Evolutionary conservation across 1,284 basidiomycete genomes (phyloP).

Genomic region (Pascua sp.): DNA sequence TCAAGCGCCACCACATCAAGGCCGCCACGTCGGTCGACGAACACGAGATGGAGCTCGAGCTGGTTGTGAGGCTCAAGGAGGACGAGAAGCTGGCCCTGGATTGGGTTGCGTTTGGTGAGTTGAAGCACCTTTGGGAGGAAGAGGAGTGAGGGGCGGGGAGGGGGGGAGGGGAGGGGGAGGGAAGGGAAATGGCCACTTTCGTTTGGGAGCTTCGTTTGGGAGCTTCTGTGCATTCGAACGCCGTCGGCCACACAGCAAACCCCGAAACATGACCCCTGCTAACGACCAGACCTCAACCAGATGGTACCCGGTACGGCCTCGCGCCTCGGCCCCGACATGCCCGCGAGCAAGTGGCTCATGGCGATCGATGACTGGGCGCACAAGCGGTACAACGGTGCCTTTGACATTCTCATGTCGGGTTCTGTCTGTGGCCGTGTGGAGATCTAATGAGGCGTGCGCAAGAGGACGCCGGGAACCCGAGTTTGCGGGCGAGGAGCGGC

Average conservation of each 20-base stretch:
- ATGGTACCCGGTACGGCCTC: slow-evolving; percentile 45
- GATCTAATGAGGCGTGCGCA: slow-evolving; percentile 15
- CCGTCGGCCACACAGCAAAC: too few relatives aligned
- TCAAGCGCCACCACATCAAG: slow-evolving; percentile 85
- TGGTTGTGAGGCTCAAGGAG: slow-evolving; percentile 26
- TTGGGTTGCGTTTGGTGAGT: slow-evolving; percentile 46
- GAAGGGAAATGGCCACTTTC: too few relatives aligned
- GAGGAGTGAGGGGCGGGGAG: too few relatives aligned
- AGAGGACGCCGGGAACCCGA: too few relatives aligned
- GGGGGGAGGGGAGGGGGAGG: too few relatives aligned
- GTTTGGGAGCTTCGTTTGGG: too few relatives aligned
- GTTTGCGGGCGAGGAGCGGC: too few relatives aligned
- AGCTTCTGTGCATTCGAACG: background rate
- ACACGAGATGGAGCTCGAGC: slow-evolving; percentile 34
- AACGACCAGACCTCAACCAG: slow-evolving; percentile 39
- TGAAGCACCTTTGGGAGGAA: background rate
- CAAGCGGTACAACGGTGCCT: slow-evolving; percentile 31
- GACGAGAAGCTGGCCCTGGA: slow-evolving; percentile 33
- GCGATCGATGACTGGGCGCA: slow-evolving; percentile 41
- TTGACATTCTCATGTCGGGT: slow-evolving; percentile 44
- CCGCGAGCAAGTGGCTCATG: slow-evolving; percentile 39
- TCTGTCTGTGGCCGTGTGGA: slow-evolving; percentile 40
- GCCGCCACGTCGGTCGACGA: slow-evolving; percentile 47
- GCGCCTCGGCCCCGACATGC: slow-evolving; percentile 37
- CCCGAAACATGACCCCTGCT: background rate